Evolutionary conservation across 2,329 filamentous ascomycete genomes (phyloP), one percentile per base, ranked within the genome.

Genomic region (Nigrospora sphaerica): DNA sequence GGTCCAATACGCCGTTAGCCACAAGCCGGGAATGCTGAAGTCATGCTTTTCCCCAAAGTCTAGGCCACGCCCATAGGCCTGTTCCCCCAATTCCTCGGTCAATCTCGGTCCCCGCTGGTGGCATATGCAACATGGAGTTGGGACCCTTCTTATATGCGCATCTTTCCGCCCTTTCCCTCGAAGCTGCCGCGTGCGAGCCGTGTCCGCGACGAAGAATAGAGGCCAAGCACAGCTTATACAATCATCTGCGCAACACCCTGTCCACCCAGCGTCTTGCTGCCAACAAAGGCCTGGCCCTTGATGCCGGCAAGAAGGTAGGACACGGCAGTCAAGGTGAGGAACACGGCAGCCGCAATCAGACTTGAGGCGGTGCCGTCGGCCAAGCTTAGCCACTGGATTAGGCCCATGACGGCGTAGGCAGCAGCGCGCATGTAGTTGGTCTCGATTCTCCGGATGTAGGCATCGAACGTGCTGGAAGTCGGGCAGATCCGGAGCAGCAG

Each of bases 211-310:
- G 23, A 28, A 28, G 23, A 28, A 28, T 5, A 6, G 23, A 28
- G 43, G 40, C 16, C 12, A 37, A 23, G 32, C 39, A 34, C 39
- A 32, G 47, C 57, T 72, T 75, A 95, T 62, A 97, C 90, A 70
- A 97, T 96, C 92, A 97, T 96, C 74, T 96, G 91, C 52, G 90
- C 93, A 56, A 96, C 86, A 44, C 92, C 92, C 56, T 88, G 85
- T 45, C 93, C 93, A 55, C 93, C 93, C 45, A 98, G 77, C 14
- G 92, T 97, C 81, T 97, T 97, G 77, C 91, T 96, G 50, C 87
- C 87, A 54, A 90, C 82, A 68, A 95, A 95, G 33, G 81, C 85
- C 71, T 95, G 88, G 49, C 86, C 85, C 75, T 88, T 92, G 66
- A 92, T 51, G 36, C 78, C 89, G 13, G 89, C 89, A 43, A 89